Percentiles rank a stretch among this genome's conserved stretches.
Evolutionary conservation across 2,329 filamentous ascomycete genomes (phyloP).

Genomic region (Emergomyces africanus): DNA sequence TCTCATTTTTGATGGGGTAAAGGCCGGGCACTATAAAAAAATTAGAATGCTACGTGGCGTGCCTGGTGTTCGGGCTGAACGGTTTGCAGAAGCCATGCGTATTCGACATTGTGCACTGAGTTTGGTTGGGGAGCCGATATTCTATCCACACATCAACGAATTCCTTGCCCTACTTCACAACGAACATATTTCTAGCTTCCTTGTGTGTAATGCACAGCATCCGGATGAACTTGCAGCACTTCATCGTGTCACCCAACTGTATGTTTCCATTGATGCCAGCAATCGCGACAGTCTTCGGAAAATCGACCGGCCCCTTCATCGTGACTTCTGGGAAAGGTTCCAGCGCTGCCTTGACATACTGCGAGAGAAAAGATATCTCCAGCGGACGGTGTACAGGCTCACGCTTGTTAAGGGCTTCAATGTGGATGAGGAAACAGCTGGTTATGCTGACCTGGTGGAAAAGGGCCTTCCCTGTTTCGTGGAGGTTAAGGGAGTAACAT

Average conservation of each 20-base stretch:
- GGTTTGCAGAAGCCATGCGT: constrained; percentile 83
- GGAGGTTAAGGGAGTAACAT: constrained; percentile 93
- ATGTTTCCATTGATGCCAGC: constrained; percentile 90
- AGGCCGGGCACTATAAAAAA: constrained; percentile 87
- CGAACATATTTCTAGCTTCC: constrained; percentile 81
- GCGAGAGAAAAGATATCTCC: constrained; percentile 65
- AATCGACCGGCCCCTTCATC: constrained; percentile 84
- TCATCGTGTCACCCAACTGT: constrained; percentile 81
- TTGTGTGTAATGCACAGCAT: constrained; percentile 96
- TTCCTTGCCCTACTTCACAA: constrained; percentile 71
- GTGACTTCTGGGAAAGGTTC: constrained; percentile 97
- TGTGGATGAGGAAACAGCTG: constrained; percentile 79
- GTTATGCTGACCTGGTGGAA: constrained; percentile 81
- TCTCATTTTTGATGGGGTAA: constrained; percentile 79
- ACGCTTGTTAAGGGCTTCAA: constrained; percentile 98
- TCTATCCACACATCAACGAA: constrained; percentile 95
- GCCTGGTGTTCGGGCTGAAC: constrained; percentile 79
- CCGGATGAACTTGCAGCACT: constrained; percentile 77
- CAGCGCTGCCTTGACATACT: constrained; percentile 81
- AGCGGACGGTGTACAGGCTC: constrained; percentile 86
- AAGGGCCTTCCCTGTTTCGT: constrained; percentile 81
- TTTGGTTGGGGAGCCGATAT: constrained; percentile 94
- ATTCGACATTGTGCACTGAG: constrained; percentile 88
- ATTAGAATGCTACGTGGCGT: constrained; percentile 96
- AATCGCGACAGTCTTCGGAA: constrained; percentile 76